Evolutionary conservation across 345 rosid species (phyloP).

Genomic region (Isatis tinctoria): DNA sequence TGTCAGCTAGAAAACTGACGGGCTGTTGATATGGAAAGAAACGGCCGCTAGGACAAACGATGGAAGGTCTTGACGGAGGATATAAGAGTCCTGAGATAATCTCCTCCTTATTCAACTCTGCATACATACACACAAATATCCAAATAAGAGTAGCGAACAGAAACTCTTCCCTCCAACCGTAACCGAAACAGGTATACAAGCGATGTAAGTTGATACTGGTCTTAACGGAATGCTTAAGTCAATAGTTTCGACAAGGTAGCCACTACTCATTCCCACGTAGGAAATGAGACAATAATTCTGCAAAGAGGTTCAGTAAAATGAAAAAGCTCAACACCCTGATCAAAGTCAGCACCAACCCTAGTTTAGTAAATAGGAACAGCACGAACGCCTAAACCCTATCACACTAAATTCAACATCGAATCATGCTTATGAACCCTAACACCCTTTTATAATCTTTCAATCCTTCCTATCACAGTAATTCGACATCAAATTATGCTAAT

Average conservation of each 20-base stretch:
- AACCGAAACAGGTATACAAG: too few relatives aligned
- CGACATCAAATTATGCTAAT: background rate
- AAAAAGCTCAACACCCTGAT: background rate
- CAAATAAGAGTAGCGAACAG: background rate
- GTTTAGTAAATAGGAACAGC: slow-evolving; percentile 1
- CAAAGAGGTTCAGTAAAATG: background rate
- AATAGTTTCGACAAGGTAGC: background rate
- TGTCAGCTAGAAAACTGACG: slow-evolving; percentile 27
- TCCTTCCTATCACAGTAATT: background rate
- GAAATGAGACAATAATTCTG: background rate
- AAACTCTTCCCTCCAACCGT: background rate
- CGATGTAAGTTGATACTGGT: background rate
- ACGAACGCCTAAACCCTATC: background rate
- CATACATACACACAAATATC: slow-evolving; percentile 14
- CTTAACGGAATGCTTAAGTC: background rate
- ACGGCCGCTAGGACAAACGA: slow-evolving; percentile 35
- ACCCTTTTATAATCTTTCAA: background rate
- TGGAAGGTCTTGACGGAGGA: slow-evolving; percentile 40
- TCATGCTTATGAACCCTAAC: background rate
- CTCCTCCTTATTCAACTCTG: slow-evolving; percentile 74
- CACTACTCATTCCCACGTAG: background rate
- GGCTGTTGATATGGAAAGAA: slow-evolving; percentile 35
- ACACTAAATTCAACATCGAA: background rate
- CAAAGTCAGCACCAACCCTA: background rate
- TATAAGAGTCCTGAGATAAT: slow-evolving; percentile 57